Percentiles rank a stretch among this genome's conserved stretches.
phyloP scores from a whole-genome alignment of 768 basidiomycete genomes.

The Lactarius quietus region DNA sequence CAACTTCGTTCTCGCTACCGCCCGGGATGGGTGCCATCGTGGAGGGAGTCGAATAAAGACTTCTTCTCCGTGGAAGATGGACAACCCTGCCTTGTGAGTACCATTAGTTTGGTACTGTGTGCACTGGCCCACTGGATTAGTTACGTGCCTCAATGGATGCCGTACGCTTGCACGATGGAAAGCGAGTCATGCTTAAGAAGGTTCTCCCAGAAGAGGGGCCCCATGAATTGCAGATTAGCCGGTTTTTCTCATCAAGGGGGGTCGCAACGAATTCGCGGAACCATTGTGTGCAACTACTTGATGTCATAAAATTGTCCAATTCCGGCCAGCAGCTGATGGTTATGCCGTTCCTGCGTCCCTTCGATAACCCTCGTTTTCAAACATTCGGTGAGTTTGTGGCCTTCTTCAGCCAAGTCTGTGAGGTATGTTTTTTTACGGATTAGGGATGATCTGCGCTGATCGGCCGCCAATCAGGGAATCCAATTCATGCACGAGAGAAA shows the following conservation, averaged over 20 bases:
- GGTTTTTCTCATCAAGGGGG: slow-evolving; percentile 9
- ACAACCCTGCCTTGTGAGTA: slow-evolving; percentile 9
- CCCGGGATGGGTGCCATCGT: slow-evolving; percentile 20
- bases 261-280: slow-evolving; percentile 26
- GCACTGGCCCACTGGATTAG: background rate
- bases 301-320: slow-evolving; percentile 23
- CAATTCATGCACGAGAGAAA: slow-evolving; percentile 28
- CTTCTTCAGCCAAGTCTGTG: slow-evolving; percentile 29
- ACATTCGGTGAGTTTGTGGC: slow-evolving; percentile 30
- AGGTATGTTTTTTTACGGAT: slow-evolving; percentile 23
- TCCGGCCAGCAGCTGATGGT: slow-evolving; percentile 20
- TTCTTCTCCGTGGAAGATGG: slow-evolving; percentile 18
- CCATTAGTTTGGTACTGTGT: background rate
- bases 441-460: background rate
- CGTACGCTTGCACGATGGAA: slow-evolving; percentile 21
- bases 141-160: slow-evolving; percentile 25
- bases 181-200: slow-evolving; percentile 27
- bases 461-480: slow-evolving; percentile 21
- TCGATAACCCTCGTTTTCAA: slow-evolving; percentile 28
- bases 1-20: slow-evolving; percentile 20
- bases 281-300: slow-evolving; percentile 28
- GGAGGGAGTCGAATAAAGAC: slow-evolving; percentile 4
- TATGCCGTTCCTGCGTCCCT: slow-evolving; percentile 27
- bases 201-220: slow-evolving; percentile 6
- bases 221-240: slow-evolving; percentile 14